phyloP scores from a whole-genome alignment of 768 basidiomycete genomes.

The Daedalea quercina region DNA sequence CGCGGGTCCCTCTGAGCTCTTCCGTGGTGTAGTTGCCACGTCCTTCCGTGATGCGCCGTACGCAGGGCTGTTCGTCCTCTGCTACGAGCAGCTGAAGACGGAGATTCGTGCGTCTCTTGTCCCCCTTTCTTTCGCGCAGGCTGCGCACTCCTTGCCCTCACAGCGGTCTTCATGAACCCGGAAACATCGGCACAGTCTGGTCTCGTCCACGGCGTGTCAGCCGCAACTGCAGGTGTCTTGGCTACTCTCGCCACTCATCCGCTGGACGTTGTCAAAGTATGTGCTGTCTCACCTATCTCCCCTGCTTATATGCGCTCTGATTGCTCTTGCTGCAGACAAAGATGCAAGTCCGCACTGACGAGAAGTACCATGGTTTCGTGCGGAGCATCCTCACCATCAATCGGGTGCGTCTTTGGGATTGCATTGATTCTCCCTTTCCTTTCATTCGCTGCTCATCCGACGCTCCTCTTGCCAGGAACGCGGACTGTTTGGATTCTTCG shows the following conservation, averaged over 20 bases:
- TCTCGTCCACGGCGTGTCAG: slow-evolving; percentile 55
- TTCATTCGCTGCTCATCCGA: not conserved
- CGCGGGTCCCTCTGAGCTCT: slow-evolving; percentile 73
- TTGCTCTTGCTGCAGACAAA: slow-evolving; percentile 53
- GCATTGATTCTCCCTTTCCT: not conserved
- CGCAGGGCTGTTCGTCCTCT: slow-evolving; percentile 82
- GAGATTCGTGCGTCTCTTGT: slow-evolving; percentile 43
- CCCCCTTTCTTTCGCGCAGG: not conserved
- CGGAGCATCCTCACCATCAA: slow-evolving; percentile 63
- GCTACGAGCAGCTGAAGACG: slow-evolving; percentile 83
- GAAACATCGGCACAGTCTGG: slow-evolving; percentile 40
- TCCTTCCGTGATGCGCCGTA: slow-evolving; percentile 93
- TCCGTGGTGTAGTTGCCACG: slow-evolving; percentile 82
- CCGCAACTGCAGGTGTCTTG: slow-evolving; percentile 75
- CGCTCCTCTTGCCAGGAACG: slow-evolving; percentile 51
- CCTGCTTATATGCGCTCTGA: not conserved
- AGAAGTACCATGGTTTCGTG: slow-evolving; percentile 64
- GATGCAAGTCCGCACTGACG: slow-evolving; percentile 82
- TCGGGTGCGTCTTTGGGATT: slow-evolving; percentile 46
- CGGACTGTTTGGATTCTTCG: slow-evolving; percentile 76
- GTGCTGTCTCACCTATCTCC: not conserved
- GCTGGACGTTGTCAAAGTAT: slow-evolving; percentile 89
- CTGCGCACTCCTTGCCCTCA: no score
- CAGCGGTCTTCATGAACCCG: slow-evolving; percentile 13
- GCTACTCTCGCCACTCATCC: slow-evolving; percentile 87